phyloP scores from a whole-genome alignment of 2,329 filamentous ascomycete species.

The Tolypocladium pustulatum region DNA sequence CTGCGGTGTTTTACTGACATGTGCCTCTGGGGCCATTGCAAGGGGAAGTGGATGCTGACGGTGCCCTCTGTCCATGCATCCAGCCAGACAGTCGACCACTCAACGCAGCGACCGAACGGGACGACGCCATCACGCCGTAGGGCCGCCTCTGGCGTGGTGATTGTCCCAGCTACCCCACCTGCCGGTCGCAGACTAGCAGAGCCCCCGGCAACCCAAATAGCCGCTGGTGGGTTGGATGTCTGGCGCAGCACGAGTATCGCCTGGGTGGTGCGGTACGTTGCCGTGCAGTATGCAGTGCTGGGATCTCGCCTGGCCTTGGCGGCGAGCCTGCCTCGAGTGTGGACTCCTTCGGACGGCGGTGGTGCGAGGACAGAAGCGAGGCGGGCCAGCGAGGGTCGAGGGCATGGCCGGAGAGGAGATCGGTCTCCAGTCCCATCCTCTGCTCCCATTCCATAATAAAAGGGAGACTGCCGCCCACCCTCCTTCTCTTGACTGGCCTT shows the following conservation, averaged over 20 bases:
- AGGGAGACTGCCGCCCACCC: conserved; percentile 7
- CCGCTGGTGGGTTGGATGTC: conserved; percentile 2
- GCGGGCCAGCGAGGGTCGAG: not conserved
- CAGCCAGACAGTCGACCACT: not conserved
- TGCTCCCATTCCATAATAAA: conserved; percentile 6
- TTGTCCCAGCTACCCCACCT: conserved; percentile 7
- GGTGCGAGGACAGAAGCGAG: not conserved
- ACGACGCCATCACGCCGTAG: not conserved
- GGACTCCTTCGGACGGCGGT: not conserved
- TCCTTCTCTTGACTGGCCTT: conserved; percentile 8
- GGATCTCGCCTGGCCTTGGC: not conserved
- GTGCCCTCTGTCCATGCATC: not conserved
- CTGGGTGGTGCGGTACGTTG: not conserved
- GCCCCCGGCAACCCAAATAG: conserved; percentile 5
- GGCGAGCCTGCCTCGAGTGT: not conserved
- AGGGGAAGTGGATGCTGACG: not conserved
- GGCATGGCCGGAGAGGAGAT: not conserved
- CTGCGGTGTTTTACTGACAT: conserved; percentile 14
- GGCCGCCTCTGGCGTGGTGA: not conserved
- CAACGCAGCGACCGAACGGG: not conserved
- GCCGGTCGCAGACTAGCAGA: conserved; percentile 7
- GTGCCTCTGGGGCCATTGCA: conserved; percentile 4
- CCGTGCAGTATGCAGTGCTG: not conserved
- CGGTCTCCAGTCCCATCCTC: conserved; percentile 2
- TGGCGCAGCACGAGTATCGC: not conserved